Percentiles rank a stretch among this genome's conserved stretches.
Evolutionary conservation across 129 eudicot species (phyloP).

Genomic region (Flaveria sonorensis): DNA sequence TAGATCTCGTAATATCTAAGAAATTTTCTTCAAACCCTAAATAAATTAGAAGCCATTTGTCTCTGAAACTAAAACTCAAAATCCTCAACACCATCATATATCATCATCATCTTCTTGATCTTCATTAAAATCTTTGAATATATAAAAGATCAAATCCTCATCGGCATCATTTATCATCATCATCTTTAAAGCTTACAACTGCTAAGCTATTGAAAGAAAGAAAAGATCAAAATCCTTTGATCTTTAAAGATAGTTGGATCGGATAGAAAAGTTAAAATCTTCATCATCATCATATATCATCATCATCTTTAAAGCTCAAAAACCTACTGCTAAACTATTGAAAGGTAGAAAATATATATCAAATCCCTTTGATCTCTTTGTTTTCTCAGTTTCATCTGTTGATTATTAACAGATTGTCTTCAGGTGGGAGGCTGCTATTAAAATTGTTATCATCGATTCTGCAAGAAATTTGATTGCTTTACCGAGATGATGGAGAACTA

Average conservation of each 20-base stretch:
- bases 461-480: no score
- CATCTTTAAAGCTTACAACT: no score
- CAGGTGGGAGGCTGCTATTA: not conserved
- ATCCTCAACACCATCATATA: not conserved
- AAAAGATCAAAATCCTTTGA: no score
- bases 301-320: not conserved
- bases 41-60: not conserved
- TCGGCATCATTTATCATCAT: no score
- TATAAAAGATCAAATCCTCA: no score
- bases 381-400: not conserved
- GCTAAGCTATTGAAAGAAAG: no score
- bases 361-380: not conserved
- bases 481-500: not conserved
- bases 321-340: not conserved
- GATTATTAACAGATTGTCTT: not conserved
- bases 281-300: no score
- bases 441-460: no score
- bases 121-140: not conserved
- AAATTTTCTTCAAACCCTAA: slow-evolving; percentile 7
- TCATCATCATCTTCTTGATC: not conserved
- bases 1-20: not conserved
- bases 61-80: not conserved
- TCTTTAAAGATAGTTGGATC: no score
- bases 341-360: no score
- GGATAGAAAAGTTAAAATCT: no score